Evolutionary conservation across 2,329 filamentous ascomycete genomes (phyloP).

Genomic region (Cryphonectria nitschkei): DNA sequence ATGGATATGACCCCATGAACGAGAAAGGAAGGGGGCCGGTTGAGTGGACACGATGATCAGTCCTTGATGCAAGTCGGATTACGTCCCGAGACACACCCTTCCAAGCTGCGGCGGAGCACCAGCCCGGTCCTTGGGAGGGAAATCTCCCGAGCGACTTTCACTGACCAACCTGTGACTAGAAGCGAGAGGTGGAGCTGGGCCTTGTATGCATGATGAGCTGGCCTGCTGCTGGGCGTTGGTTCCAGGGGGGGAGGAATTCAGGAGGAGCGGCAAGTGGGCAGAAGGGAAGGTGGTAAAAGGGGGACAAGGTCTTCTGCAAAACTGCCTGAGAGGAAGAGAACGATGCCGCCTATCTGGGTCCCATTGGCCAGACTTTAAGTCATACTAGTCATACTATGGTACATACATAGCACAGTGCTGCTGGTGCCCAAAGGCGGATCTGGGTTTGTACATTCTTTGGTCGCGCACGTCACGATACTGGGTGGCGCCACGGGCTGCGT

Average conservation of each 20-base stretch:
- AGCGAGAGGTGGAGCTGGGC: not conserved
- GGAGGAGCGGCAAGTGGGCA: not conserved
- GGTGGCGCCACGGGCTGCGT: not conserved
- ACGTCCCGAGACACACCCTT: not conserved
- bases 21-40: not conserved
- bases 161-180: not conserved
- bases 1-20: not conserved
- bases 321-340: not conserved
- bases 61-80: not conserved
- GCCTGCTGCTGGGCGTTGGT: not conserved
- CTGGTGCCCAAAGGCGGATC: not conserved
- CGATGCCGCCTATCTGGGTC: not conserved
- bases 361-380: not conserved
- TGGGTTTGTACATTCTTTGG: no score
- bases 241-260: not conserved
- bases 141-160: not conserved
- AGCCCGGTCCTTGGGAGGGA: not conserved
- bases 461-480: not conserved
- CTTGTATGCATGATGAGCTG: conserved; percentile 23
- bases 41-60: not conserved
- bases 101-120: not conserved
- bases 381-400: no score
- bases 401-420: not conserved
- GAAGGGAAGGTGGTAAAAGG: not conserved
- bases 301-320: not conserved